Evolutionary conservation across 169 alveolate genomes (phyloP).

Genomic region (Eimeria maxima): DNA sequence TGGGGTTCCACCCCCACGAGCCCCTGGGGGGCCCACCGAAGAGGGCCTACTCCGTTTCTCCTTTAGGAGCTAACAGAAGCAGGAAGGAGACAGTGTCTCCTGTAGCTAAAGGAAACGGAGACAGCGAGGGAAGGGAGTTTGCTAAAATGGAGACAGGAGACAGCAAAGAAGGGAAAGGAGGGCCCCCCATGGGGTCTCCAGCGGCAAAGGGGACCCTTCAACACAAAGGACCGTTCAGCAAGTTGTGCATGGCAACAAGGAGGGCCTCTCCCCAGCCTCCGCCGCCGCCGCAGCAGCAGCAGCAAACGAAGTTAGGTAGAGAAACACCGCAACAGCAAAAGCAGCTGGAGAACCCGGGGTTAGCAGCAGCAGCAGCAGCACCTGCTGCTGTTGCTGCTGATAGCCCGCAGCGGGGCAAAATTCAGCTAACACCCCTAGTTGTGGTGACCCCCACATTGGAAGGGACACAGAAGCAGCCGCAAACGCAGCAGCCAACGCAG

Average conservation of each 20-base stretch:
- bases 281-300: neutral
- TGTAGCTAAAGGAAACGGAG: neutral
- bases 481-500: neutral
- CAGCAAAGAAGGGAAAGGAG: neutral
- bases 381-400: neutral
- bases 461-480: neutral
- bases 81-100: neutral
- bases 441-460: neutral
- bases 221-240: neutral
- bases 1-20: neutral
- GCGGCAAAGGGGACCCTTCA: neutral
- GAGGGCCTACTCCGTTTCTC: neutral
- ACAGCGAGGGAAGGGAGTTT: neutral
- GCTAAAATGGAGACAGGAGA: no score
- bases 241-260: neutral
- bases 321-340: neutral
- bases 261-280: no score
- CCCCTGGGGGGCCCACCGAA: neutral
- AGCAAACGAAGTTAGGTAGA: neutral
- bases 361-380: conserved; percentile 29
- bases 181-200: neutral
- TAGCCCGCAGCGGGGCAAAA: neutral
- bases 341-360: neutral
- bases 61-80: neutral
- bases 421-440: neutral